A percentile compares a stretch with the other conserved stretches of the same genome.
These are phyloP conservation scores for Monascus ruber DNA, from an alignment of 2,329 filamentous ascomycete species.

Conservation along the genomic window DNA sequence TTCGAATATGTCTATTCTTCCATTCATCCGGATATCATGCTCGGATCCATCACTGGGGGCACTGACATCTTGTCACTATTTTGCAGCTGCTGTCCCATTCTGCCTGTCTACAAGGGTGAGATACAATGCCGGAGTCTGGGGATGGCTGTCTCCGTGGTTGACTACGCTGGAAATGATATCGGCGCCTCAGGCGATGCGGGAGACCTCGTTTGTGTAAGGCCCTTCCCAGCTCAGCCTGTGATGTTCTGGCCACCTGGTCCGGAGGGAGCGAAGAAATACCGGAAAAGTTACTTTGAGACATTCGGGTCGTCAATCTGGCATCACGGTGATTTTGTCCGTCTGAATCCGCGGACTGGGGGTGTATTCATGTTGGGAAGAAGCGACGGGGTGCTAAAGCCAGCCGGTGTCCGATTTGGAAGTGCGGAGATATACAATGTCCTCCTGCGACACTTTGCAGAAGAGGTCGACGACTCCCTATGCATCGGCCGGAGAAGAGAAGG, in stretches of 20 bases:
- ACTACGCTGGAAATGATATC: slow-evolving; percentile 47
- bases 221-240: slow-evolving; percentile 85
- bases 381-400: slow-evolving; percentile 86
- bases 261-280: slow-evolving; percentile 64
- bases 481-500: slow-evolving; percentile 62
- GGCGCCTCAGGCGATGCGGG: slow-evolving; percentile 58
- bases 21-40: slow-evolving; percentile 69
- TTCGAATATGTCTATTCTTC: slow-evolving; percentile 80
- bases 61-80: slow-evolving; percentile 97
- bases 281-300: slow-evolving; percentile 73
- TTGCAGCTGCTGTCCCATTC: slow-evolving; percentile 66
- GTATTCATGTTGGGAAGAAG: slow-evolving; percentile 84
- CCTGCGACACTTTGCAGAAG: slow-evolving; percentile 63
- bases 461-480: slow-evolving; percentile 78
- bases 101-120: slow-evolving; percentile 61
- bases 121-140: slow-evolving; percentile 69
- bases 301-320: slow-evolving; percentile 67
- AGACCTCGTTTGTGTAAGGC: slow-evolving; percentile 73
- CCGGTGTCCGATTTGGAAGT: slow-evolving; percentile 81
- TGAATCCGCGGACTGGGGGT: slow-evolving; percentile 61
- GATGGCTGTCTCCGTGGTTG: slow-evolving; percentile 57
- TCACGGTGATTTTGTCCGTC: slow-evolving; percentile 79
- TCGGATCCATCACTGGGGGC: slow-evolving; percentile 87
- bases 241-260: slow-evolving; percentile 65
- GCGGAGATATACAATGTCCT: slow-evolving; percentile 97